Conservation (phyloP, 495 filamentous ascomycete genomes). For the Daldinia bambusicola region DNA sequence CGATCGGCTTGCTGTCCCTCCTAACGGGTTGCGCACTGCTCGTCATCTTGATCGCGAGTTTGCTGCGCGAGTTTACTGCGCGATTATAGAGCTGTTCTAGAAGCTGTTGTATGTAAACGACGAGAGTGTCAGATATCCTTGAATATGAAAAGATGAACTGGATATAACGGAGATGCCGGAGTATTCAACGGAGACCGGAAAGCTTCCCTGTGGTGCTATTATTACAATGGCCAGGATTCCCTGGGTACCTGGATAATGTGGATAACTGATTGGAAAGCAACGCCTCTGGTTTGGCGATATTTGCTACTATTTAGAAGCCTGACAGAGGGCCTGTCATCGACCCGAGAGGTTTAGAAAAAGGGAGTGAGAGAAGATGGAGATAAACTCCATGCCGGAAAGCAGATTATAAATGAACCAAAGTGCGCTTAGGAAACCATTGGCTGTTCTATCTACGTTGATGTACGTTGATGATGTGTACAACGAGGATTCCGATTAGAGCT, state of each 20-base stretch:
- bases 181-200: slow-evolving; percentile 16
- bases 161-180: slow-evolving; percentile 19
- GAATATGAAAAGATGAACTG: background rate
- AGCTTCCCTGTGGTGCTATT: background rate
- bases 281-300: background rate
- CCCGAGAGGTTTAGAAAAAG: slow-evolving; percentile 14
- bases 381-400: slow-evolving; percentile 20
- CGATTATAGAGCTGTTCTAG: background rate
- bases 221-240: background rate
- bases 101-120: background rate
- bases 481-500: slow-evolving; percentile 27
- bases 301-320: slow-evolving; percentile 5
- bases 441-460: background rate
- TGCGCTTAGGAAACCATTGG: slow-evolving; percentile 13
- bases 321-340: slow-evolving; percentile 6
- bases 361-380: slow-evolving; percentile 12
- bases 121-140: background rate
- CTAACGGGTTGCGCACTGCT: slow-evolving; percentile 27
- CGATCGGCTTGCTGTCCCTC: slow-evolving; percentile 26
- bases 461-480: slow-evolving; percentile 4
- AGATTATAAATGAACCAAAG: slow-evolving; percentile 11
- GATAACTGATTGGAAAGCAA: background rate
- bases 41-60: slow-evolving; percentile 27
- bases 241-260: background rate
- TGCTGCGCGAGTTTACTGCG: slow-evolving; percentile 4